A percentile compares a stretch with the other conserved stretches of the same genome.
These are phyloP conservation scores for Talaromyces borbonicus DNA, from an alignment of 495 filamentous ascomycete genomes.

Conservation along the genomic window DNA sequence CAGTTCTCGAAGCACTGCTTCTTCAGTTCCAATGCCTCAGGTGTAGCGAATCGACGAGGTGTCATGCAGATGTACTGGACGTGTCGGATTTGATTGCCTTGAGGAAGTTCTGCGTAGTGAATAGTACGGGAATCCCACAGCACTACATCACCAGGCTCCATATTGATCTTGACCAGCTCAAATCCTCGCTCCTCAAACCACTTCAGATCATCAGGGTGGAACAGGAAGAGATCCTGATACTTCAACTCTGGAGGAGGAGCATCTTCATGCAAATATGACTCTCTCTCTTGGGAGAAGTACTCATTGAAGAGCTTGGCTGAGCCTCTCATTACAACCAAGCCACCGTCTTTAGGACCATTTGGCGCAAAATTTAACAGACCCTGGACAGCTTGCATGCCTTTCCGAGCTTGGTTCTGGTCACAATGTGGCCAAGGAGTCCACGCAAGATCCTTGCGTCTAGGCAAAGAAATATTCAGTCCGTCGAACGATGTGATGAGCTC, in stretches of 20 bases:
- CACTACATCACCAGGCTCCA: constrained; percentile 31
- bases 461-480: constrained; percentile 26
- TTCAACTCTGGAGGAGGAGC: constrained; percentile 23
- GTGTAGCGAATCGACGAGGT: constrained; percentile 16
- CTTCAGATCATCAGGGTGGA: constrained; percentile 24
- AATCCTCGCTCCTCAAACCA: constrained; percentile 33
- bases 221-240: constrained; percentile 26
- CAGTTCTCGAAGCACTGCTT: constrained; percentile 20
- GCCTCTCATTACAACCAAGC: constrained; percentile 31
- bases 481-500: constrained; percentile 32
- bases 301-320: constrained; percentile 26
- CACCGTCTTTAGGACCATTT: constrained; percentile 32
- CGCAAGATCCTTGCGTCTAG: constrained; percentile 19
- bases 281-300: constrained; percentile 24
- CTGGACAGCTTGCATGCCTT: constrained; percentile 30
- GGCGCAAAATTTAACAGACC: constrained; percentile 30
- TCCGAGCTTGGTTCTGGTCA: constrained; percentile 28
- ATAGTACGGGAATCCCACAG: constrained; percentile 34
- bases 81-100: constrained; percentile 28
- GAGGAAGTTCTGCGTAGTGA: constrained; percentile 28
- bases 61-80: constrained; percentile 26
- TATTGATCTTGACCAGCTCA: constrained; percentile 27
- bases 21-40: constrained; percentile 17
- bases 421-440: constrained; percentile 30
- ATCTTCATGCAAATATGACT: constrained; percentile 23